These are phyloP conservation scores for Amaranthus tricolor DNA, from an alignment of 179 eudicot genomes.

Conservation along the genomic window DNA sequence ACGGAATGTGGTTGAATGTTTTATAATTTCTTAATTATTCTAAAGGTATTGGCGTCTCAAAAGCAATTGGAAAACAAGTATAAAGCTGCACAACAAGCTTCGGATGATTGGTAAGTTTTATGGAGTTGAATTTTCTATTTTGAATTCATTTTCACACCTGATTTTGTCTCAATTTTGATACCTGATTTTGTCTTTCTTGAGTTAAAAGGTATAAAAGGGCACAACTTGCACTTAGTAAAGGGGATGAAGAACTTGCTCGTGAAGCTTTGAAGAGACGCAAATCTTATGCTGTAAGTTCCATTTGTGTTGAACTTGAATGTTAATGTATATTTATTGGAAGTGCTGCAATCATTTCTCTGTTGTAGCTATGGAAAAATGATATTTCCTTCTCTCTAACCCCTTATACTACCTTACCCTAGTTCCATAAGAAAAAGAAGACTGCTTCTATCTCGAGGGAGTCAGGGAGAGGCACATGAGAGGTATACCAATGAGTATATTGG, in stretches of 20 bases:
- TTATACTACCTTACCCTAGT: not conserved
- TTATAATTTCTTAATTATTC: slow-evolving; percentile 15
- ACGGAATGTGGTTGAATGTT: slow-evolving; percentile 3
- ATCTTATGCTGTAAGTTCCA: slow-evolving; percentile 74
- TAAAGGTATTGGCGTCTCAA: slow-evolving; percentile 96
- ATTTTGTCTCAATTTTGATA: not conserved
- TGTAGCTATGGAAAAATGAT: not conserved
- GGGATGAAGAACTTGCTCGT: slow-evolving; percentile 99
- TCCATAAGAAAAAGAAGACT: not conserved
- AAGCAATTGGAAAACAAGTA: slow-evolving; percentile 88
- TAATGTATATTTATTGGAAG: not conserved
- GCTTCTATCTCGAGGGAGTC: not conserved
- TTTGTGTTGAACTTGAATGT: not conserved
- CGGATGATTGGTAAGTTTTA: slow-evolving; percentile 84
- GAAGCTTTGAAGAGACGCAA: slow-evolving; percentile 97
- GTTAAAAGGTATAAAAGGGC: slow-evolving; percentile 80
- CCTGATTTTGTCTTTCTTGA: slow-evolving; percentile 6
- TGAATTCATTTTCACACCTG: not conserved
- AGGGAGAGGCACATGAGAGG: not conserved
- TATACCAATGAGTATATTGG: not conserved
- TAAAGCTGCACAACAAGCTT: slow-evolving; percentile 83
- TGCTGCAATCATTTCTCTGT: not conserved
- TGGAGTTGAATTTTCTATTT: slow-evolving; percentile 6
- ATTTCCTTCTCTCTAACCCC: not conserved
- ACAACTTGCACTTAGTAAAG: slow-evolving; percentile 89